Percentiles rank a stretch among this genome's conserved stretches.
phyloP scores from a whole-genome alignment of 2,329 filamentous ascomycete species.

The Escovopsis sp. region DNA sequence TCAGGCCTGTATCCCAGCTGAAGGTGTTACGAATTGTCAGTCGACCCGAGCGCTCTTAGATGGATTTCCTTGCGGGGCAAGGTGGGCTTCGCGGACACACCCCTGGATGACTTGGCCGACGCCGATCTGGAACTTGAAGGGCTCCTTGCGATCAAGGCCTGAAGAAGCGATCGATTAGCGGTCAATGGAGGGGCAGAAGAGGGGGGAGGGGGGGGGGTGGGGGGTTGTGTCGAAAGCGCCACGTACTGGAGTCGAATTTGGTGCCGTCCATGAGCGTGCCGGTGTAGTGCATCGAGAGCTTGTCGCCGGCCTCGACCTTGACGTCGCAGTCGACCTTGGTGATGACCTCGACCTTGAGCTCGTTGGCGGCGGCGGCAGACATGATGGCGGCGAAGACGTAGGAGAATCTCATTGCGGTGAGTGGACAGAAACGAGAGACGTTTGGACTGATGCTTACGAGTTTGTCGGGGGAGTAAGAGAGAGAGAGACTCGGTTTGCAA shows the following conservation, averaged over 20 bases:
- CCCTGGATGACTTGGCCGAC: constrained; percentile 77
- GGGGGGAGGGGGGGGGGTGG: too few relatives aligned
- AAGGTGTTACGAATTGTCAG: constrained; percentile 5
- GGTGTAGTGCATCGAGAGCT: constrained; percentile 73
- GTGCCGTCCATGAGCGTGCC: constrained; percentile 65
- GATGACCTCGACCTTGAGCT: constrained; percentile 66
- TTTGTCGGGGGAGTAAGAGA: neutral
- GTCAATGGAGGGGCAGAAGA: too few relatives aligned
- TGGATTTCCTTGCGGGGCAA: neutral
- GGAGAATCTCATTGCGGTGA: constrained; percentile 31
- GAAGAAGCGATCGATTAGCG: neutral
- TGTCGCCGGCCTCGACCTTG: constrained; percentile 63
- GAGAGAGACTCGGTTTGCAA: neutral
- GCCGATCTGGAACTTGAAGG: constrained; percentile 69
- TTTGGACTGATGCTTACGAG: too few relatives aligned
- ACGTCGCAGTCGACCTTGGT: constrained; percentile 62
- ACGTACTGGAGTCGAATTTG: constrained; percentile 64
- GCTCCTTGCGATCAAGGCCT: constrained; percentile 59
- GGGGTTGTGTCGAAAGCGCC: too few relatives aligned
- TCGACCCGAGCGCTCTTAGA: neutral
- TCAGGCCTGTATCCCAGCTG: constrained; percentile 81
- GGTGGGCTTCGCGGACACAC: constrained; percentile 25
- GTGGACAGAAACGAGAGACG: neutral
- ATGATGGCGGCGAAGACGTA: constrained; percentile 34
- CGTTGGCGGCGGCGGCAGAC: constrained; percentile 36